Base-by-base conservation (phyloP, 208 protist species). In the Leishmania mexicana region DNA sequence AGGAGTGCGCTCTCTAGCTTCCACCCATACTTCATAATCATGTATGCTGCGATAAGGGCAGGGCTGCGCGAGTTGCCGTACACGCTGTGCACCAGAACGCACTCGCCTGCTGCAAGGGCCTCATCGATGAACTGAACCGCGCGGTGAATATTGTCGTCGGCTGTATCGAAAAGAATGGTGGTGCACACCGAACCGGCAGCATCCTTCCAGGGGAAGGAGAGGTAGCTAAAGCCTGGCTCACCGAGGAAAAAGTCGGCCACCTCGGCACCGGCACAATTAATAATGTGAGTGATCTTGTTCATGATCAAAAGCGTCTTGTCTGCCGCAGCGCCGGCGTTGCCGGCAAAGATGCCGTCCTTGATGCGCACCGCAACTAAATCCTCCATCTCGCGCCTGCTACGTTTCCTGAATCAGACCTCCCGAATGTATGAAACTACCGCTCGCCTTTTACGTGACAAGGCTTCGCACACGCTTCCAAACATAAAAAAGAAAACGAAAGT, bases 1-100 rank as follows among this genome's bases (percentile, higher is more conserved):
- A 81, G 79, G 42, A 98, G 73, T 62, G 94, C 94, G 85, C 89
- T 97, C 38, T 96, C 92, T 51, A 98, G 91, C 79, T 92, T 95
- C 95, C 96, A 98, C 31, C 92, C 92, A 85, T 97, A 98, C 86
- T 98, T 98, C 15, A 93, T 84, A 51, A 98, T 97, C 51, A 98
- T 88, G 84, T 98, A 98, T 17, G 95, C 96, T 11, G 91, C 87
- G 84, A 97, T 87, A 35, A 98, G 86, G 2, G 92, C 92, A 60
- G 94, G 94, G 72, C 91, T 94, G 40, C 96, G 89, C 17, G 94
- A 96, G 60, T 96, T 86, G 76, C 95, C 94, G 79, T 92, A 90
- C 40, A 91, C 85, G 65, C 93, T 97, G 78, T 98, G 95, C n/a
- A 98, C 89, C 31, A 98, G 81, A 47, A 98, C 94, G 76, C 96